Percentiles rank a stretch among this genome's conserved stretches.
Conservation (phyloP, 331 rosid genomes). For the Cydonia oblonga region DNA sequence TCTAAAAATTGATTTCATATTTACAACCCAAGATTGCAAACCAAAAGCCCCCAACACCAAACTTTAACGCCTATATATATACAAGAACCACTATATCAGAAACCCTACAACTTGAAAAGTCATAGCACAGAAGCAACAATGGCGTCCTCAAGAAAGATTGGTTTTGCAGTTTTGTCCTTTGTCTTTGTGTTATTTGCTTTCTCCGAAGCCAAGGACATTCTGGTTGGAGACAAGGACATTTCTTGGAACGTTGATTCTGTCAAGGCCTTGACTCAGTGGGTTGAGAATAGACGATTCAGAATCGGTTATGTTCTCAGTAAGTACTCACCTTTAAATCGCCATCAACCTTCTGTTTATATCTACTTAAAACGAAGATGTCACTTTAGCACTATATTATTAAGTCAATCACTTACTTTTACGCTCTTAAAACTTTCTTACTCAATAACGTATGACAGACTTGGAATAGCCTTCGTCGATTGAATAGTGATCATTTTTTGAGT, state of each 20-base stretch:
- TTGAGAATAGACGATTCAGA: neutral
- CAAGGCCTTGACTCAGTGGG: neutral
- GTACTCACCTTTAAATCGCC: neutral
- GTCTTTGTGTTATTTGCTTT: neutral
- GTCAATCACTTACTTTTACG: neutral
- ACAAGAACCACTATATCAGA: neutral
- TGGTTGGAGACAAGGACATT: neutral
- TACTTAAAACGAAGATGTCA: neutral
- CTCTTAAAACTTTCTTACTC: neutral
- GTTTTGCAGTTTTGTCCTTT: neutral
- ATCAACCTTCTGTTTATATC: neutral
- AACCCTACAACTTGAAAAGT: neutral
- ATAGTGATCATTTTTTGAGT: too few species aligned
- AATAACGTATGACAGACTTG: too few species aligned
- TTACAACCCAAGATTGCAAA: neutral
- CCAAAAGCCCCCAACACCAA: neutral
- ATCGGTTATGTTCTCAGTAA: conserved; percentile 10
- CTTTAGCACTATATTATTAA: too few species aligned
- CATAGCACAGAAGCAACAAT: neutral
- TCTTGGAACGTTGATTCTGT: conserved; percentile 1
- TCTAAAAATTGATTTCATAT: neutral
- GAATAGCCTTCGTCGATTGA: too few species aligned
- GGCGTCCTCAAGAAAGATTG: neutral
- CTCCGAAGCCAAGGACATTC: neutral
- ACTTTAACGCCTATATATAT: neutral